Percentiles rank a stretch among this genome's conserved stretches.
Conservation (phyloP, 129 eudicot genomes). For the Lactuca saligna region DNA sequence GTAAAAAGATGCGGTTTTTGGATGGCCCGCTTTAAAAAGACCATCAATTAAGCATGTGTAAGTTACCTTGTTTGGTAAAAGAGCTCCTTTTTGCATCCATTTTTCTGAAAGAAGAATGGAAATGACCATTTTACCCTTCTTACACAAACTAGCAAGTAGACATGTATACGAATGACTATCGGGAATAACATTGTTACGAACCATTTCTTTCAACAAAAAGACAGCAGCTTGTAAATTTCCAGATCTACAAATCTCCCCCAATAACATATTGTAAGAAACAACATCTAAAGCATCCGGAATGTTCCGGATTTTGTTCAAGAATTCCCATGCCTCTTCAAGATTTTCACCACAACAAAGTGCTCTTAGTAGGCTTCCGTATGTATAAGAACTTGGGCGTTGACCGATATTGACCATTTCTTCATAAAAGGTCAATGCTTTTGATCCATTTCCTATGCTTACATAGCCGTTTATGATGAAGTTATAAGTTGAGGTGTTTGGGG, state of each 20-base stretch:
- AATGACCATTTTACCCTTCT: slow-evolving; percentile 56
- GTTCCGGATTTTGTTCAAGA: slow-evolving; percentile 45
- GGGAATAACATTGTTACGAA: slow-evolving; percentile 53
- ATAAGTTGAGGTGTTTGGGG: slow-evolving; percentile 56
- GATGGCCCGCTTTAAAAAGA: slow-evolving; percentile 56
- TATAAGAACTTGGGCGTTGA: slow-evolving; percentile 52
- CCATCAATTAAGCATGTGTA: slow-evolving; percentile 71
- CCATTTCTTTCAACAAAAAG: slow-evolving; percentile 62
- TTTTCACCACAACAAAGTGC: slow-evolving; percentile 73
- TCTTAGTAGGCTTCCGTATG: slow-evolving; percentile 68
- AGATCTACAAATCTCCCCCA: slow-evolving; percentile 48
- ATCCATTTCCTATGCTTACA: slow-evolving; percentile 50
- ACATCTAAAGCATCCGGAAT: slow-evolving; percentile 60
- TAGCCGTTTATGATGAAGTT: slow-evolving; percentile 60
- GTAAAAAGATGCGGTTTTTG: slow-evolving; percentile 56
- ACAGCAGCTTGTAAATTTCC: slow-evolving; percentile 57
- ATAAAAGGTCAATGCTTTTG: slow-evolving; percentile 52
- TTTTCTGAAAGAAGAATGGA: slow-evolving; percentile 58
- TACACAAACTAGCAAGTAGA: slow-evolving; percentile 72
- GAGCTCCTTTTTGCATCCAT: slow-evolving; percentile 40
- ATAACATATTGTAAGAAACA: slow-evolving; percentile 55
- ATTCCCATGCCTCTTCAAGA: slow-evolving; percentile 43
- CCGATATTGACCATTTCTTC: slow-evolving; percentile 65
- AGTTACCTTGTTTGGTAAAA: slow-evolving; percentile 45
- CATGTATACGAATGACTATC: slow-evolving; percentile 58